Percentiles rank a stretch among this genome's conserved stretches.
Evolutionary conservation across 1,284 basidiomycete species (phyloP).

Genomic region (Malassezia yamatoensis): DNA sequence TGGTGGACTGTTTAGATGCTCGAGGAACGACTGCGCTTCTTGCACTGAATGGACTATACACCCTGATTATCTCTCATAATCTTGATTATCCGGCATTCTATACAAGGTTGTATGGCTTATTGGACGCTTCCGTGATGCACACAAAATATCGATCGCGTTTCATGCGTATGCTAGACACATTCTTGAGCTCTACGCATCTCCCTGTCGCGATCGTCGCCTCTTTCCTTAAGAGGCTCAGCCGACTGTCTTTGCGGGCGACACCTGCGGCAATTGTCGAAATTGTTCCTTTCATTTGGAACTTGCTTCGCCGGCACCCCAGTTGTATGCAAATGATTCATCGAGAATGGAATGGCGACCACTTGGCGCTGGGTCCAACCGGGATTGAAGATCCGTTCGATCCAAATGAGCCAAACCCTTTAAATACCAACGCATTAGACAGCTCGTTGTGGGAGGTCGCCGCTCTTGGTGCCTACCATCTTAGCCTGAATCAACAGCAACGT

Average conservation of each 20-base stretch:
- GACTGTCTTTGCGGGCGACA: slow-evolving; percentile 71
- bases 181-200: slow-evolving; percentile 82
- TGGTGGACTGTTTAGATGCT: slow-evolving; percentile 65
- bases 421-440: slow-evolving; percentile 69
- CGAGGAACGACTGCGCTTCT: slow-evolving; percentile 71
- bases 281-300: slow-evolving; percentile 88
- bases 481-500: slow-evolving; percentile 12
- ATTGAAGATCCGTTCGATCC: slow-evolving; percentile 53
- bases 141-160: slow-evolving; percentile 85
- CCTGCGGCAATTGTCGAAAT: slow-evolving; percentile 82
- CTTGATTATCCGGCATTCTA: slow-evolving; percentile 95
- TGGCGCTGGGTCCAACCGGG: slow-evolving; percentile 33
- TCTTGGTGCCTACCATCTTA: slow-evolving; percentile 51
- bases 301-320: slow-evolving; percentile 80
- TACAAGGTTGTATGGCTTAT: slow-evolving; percentile 77
- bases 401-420: slow-evolving; percentile 62
- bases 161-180: slow-evolving; percentile 81
- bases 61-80: slow-evolving; percentile 84
- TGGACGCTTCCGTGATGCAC: slow-evolving; percentile 67
- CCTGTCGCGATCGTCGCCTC: slow-evolving; percentile 80
- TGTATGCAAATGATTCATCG: slow-evolving; percentile 85
- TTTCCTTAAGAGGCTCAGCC: slow-evolving; percentile 81
- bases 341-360: slow-evolving; percentile 32
- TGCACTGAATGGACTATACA: slow-evolving; percentile 81
- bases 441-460: slow-evolving; percentile 84